Base-by-base conservation (phyloP, 208 protist species). In the Trypanosomatidae sp. region DNA sequence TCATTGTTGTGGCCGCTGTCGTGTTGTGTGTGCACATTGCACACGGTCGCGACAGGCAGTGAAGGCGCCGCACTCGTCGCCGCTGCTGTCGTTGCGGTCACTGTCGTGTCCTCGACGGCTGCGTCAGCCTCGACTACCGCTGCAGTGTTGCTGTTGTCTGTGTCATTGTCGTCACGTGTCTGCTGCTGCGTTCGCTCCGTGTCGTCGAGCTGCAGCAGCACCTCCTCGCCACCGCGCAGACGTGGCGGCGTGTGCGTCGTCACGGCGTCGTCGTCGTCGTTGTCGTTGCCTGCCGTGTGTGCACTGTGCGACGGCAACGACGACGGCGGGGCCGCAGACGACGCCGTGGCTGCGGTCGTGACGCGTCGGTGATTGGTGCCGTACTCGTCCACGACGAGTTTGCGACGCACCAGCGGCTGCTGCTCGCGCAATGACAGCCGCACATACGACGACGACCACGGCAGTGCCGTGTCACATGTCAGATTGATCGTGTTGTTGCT, bases 361-460 rank as follows among this genome's bases (percentile, higher is more conserved):
- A 71, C 69, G 37, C 66, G 65, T 55, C 59, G 64, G 62, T 92
- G 79, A 40, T 77, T 62, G 0, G 75, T 92, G 37, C 78, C 81
- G 23, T 83, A 61, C 4, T 45, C 45, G 48, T 88, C 71, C 32
- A 65, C 65, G 19, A 74, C 33, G 0, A 91, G 42, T 53, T 89
- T 89, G 24, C 79, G 66, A 30, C 65, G 84, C 45, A 85, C 44
- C 37, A 89, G 55, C 11, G 56, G 50, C 56, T 75, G 69, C 61
- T 93, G 76, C 60, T 93, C 77, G 22, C 58, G 52, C 22, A 60
- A 56, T 2, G 53, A 65, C 0, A 89, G 54, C 33, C 66, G 61
- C 22, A 85, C 68, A 48, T 78, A 92, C 55, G 66, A 65, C 4
- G 27, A 61, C n/a, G n/a, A n/a, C n/a, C n/a, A n/a, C n/a, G n/a